Conservation (phyloP, 441 rosid species). For the Manihot esculenta region DNA sequence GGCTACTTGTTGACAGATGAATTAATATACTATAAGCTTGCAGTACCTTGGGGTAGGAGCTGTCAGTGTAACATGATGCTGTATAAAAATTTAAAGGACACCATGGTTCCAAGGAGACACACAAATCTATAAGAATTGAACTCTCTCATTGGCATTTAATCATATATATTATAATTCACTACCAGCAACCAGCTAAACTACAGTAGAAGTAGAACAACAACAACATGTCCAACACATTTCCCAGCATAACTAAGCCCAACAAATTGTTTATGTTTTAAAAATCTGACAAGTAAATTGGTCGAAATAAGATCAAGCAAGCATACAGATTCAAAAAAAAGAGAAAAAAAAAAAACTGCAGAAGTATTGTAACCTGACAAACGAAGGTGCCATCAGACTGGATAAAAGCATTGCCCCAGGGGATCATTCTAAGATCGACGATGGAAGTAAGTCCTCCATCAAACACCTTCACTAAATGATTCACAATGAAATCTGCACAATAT, state of each 20-base stretch:
- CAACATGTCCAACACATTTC: neutral
- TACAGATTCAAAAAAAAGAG: no score
- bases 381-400: conserved; percentile 38
- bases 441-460: conserved; percentile 51
- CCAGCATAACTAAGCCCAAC: no score
- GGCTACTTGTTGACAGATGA: neutral
- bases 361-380: conserved; percentile 65
- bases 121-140: neutral
- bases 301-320: no score
- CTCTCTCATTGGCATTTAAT: neutral
- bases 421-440: conserved; percentile 53
- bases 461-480: conserved; percentile 52
- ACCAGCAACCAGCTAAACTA: neutral
- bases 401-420: conserved; percentile 76
- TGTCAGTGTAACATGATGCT: neutral
- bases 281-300: no score
- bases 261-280: no score
- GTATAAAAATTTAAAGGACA: neutral
- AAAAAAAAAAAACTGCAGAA: no score
- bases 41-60: neutral
- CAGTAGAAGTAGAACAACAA: neutral
- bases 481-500: conserved; percentile 64
- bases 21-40: neutral
- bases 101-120: neutral
- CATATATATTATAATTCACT: neutral